These are phyloP conservation scores for Oryza australiensis DNA, from an alignment of 176 grass and related monocot genomes.

Conservation along the genomic window DNA sequence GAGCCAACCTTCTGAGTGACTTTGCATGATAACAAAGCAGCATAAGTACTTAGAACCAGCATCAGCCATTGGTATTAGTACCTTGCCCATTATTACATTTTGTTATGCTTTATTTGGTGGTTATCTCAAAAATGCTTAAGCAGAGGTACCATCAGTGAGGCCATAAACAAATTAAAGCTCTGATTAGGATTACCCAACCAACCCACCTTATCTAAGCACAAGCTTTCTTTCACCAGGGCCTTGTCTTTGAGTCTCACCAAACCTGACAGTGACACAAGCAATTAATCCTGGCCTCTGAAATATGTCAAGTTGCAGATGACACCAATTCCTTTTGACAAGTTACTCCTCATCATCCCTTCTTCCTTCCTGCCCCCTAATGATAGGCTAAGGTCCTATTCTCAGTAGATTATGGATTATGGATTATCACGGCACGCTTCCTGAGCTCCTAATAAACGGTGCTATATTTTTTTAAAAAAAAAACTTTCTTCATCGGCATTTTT, in stretches of 20 bases:
- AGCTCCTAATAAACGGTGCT: too few relatives aligned
- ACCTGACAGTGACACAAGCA: constrained; percentile 38
- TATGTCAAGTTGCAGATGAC: constrained; percentile 38
- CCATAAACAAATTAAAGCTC: constrained; percentile 44
- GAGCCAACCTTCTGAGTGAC: constrained; percentile 7
- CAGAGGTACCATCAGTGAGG: constrained; percentile 35
- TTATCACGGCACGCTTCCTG: too few relatives aligned
- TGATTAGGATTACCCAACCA: constrained; percentile 73
- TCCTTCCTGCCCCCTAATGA: constrained; percentile 32
- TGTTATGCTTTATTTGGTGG: constrained; percentile 38
- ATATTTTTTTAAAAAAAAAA: too few relatives aligned
- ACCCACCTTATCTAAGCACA: constrained; percentile 57
- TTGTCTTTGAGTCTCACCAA: constrained; percentile 50
- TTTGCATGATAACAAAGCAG: constrained; percentile 16
- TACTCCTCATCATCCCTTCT: constrained; percentile 12
- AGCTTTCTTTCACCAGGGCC: constrained; percentile 29
- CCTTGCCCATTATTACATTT: constrained; percentile 11
- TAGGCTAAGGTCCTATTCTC: neutral
- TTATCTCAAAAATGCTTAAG: constrained; percentile 7
- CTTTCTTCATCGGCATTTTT: too few relatives aligned
- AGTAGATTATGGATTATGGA: too few relatives aligned
- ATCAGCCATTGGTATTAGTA: constrained; percentile 16
- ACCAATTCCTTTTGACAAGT: constrained; percentile 28
- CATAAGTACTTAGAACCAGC: constrained; percentile 21
- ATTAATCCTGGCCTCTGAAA: constrained; percentile 26